These are phyloP conservation scores for Saccharomyces mikatae DNA, from an alignment of 805 yeast genomes.

Conservation along the genomic window DNA sequence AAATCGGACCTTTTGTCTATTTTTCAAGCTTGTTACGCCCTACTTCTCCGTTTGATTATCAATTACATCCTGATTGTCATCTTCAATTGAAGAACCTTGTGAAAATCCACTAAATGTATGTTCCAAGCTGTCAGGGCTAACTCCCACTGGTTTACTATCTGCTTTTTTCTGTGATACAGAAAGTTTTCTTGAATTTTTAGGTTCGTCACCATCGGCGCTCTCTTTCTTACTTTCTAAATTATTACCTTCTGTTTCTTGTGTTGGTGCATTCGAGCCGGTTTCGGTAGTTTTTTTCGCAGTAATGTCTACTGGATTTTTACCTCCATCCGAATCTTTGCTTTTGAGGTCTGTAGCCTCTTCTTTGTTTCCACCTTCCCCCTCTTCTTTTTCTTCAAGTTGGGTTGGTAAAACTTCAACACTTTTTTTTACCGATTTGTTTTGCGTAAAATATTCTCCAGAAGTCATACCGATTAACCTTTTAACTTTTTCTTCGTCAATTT, in stretches of 20 bases:
- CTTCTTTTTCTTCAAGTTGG: slow-evolving; percentile 11
- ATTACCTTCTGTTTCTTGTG: background rate
- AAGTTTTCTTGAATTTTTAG: background rate
- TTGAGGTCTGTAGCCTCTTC: slow-evolving; percentile 6
- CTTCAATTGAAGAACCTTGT: slow-evolving; percentile 8
- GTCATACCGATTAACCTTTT: slow-evolving; percentile 28
- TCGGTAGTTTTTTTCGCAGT: background rate
- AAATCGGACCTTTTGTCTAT: background rate
- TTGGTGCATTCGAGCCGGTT: background rate
- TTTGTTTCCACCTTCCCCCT: slow-evolving; percentile 4
- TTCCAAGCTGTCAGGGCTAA: slow-evolving; percentile 3
- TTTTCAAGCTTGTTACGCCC: background rate
- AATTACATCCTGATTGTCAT: slow-evolving; percentile 1
- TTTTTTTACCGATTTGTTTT: slow-evolving; percentile 11
- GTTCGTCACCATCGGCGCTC: background rate
- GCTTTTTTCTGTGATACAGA: background rate
- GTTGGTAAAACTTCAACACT: slow-evolving; percentile 3
- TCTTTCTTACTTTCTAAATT: background rate
- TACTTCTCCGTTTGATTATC: background rate
- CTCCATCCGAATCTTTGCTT: slow-evolving; percentile 3
- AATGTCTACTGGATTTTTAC: slow-evolving; percentile 1
- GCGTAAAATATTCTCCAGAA: slow-evolving; percentile 23
- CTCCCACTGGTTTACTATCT: background rate
- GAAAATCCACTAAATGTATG: slow-evolving; percentile 14
- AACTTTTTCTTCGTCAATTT: slow-evolving; percentile 27